These are phyloP conservation scores for Neurospora sp. DNA, from an alignment of 495 filamentous ascomycete genomes.

Conservation along the genomic window DNA sequence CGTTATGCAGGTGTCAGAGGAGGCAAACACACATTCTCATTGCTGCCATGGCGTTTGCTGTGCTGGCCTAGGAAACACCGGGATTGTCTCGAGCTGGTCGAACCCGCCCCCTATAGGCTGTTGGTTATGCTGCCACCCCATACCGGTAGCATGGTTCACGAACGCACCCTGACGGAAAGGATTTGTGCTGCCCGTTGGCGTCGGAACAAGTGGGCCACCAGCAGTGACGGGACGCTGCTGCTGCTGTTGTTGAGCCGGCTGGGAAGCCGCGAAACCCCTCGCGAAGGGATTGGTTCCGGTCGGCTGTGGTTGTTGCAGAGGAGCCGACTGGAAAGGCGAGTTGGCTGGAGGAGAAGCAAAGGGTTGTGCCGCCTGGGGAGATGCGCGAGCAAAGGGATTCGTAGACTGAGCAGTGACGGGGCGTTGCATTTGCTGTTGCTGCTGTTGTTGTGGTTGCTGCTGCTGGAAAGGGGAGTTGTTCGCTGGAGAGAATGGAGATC, in stretches of 20 bases:
- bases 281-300: constrained; percentile 72
- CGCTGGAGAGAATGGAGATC: constrained; percentile 19
- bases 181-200: constrained; percentile 83
- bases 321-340: constrained; percentile 38
- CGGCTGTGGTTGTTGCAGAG: constrained; percentile 47
- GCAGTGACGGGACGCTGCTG: constrained; percentile 35
- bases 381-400: constrained; percentile 70
- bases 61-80: constrained; percentile 75
- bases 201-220: constrained; percentile 38
- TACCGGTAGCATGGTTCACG: constrained; percentile 75
- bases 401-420: constrained; percentile 55
- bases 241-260: constrained; percentile 16
- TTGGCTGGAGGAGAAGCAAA: constrained; percentile 34
- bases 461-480: not conserved
- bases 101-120: constrained; percentile 80
- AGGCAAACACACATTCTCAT: constrained; percentile 9
- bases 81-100: constrained; percentile 68
- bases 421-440: constrained; percentile 13
- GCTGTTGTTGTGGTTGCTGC: constrained; percentile 6
- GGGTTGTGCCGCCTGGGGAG: constrained; percentile 38
- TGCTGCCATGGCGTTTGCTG: constrained; percentile 46
- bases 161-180: constrained; percentile 86
- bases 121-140: constrained; percentile 71
- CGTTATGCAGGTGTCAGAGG: not conserved
- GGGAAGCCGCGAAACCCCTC: constrained; percentile 31